Evolutionary conservation across 1,284 basidiomycete genomes (phyloP), one percentile per base, ranked within the genome.

Genomic region (Psilocybe mexicana): DNA sequence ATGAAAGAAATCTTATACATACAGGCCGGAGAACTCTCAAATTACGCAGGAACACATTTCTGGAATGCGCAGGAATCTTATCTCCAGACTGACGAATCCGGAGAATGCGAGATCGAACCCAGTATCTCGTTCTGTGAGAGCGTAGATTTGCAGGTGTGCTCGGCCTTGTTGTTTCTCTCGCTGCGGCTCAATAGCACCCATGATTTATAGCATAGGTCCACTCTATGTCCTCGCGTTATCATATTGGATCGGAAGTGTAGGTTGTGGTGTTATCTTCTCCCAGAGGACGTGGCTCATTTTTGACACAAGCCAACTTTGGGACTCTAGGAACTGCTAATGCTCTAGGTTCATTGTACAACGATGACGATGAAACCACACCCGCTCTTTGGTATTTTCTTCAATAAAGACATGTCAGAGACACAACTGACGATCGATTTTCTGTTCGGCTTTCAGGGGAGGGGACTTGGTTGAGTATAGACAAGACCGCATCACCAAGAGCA

Each of bases 1-100:
- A 91, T 92, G 89, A 84, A 79, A 66, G 90, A 92, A 67, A 90
- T 92, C 62, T 72, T 92, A 60, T 86, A 92, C 68, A 76, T 92
- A 53, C 90, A 92, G 70, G 87, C 87, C 0, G 89, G 90, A 45
- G 72, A 76, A 33, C 65, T 82, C 48, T 79, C 90, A 18, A 92
- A 92, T 67, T 82, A 85, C 67, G 72, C 81, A 24, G 88, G 88
- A 51, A 83, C 88, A 0, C 90, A 92, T 67, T 92, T 89, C 65
- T 92, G 88, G 88, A 92, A 92, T 67, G 81, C 87, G 0, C 88
- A 91, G 69, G 86, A 90, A 68, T 76, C 71, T 61, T 92, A 92
- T 68, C 82, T 88, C 63, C 76, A 78, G 38, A 8, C 1, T 40
- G 38, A 11, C 11, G 38, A 40, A 48, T 72, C 70, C 48, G 76